Conservation (phyloP, 2,329 filamentous ascomycete species). For the Sporothrix inflata region DNA sequence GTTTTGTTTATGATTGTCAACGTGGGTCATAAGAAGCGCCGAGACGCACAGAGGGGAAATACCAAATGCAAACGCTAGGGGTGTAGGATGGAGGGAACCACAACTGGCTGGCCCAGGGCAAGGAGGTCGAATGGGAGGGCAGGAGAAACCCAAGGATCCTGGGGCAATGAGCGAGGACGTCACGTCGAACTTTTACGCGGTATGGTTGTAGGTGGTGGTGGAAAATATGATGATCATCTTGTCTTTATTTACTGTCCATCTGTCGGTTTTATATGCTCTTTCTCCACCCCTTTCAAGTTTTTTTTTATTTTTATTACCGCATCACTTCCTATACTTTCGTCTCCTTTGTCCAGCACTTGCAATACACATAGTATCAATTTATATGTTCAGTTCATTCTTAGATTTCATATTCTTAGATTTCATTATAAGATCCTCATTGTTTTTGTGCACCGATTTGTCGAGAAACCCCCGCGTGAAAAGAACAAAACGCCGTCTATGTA, state of each 20-base stretch:
- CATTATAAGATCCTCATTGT: background rate
- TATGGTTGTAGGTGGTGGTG: background rate
- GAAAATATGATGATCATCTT: background rate
- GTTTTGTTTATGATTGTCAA: background rate
- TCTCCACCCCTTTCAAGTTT: background rate
- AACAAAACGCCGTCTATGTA: background rate
- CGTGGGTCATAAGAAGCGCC: background rate
- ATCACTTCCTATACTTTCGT: background rate
- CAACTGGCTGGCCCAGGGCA: conserved; percentile 28
- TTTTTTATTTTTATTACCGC: background rate
- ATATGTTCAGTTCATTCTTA: background rate
- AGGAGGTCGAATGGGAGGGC: background rate
- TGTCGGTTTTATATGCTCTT: background rate
- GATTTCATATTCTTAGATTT: background rate
- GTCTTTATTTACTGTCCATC: background rate
- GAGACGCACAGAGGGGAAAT: background rate
- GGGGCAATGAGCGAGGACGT: background rate
- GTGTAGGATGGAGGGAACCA: background rate
- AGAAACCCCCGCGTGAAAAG: background rate
- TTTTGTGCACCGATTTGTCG: too few relatives aligned
- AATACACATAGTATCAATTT: background rate
- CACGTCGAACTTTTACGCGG: too few relatives aligned
- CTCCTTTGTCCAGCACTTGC: background rate
- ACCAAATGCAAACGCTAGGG: background rate
- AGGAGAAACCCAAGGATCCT: background rate